phyloP scores from a whole-genome alignment of 768 basidiomycete species.

The Naganishia antarctica region DNA sequence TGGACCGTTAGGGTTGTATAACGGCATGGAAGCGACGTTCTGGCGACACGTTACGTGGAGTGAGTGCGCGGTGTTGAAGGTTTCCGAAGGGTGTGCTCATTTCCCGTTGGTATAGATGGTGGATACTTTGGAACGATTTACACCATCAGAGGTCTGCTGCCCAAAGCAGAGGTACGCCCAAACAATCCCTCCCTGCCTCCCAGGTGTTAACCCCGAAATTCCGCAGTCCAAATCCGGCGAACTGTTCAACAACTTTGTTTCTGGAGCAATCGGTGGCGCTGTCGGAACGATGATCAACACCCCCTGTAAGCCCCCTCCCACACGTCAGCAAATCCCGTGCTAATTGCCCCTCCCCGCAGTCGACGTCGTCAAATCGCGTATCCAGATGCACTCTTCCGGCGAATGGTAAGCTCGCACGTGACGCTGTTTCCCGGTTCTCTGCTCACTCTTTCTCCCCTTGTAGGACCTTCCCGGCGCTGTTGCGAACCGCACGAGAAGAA shows the following conservation, averaged over 20 bases:
- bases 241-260: conserved; percentile 84
- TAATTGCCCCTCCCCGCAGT: conserved; percentile 50
- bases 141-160: conserved; percentile 71
- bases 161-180: conserved; percentile 70
- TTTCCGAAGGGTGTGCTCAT: conserved; percentile 3
- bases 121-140: conserved; percentile 87
- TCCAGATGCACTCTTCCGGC: conserved; percentile 58
- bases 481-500: conserved; percentile 79
- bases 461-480: conserved; percentile 81
- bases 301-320: conserved; percentile 55
- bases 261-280: conserved; percentile 77
- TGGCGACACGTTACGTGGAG: conserved; percentile 89
- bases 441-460: conserved; percentile 40
- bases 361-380: conserved; percentile 86
- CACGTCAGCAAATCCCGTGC: conserved; percentile 14
- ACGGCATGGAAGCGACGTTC: conserved; percentile 95
- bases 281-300: conserved; percentile 83
- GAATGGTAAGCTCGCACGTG: conserved; percentile 33
- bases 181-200: background rate
- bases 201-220: background rate
- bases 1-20: conserved; percentile 55
- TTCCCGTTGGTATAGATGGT: conserved; percentile 55
- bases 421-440: background rate
- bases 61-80: background rate
- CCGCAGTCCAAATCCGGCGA: conserved; percentile 61